Base-by-base conservation (phyloP, 2,329 filamentous ascomycete species). In the Colletotrichum acutatum region DNA sequence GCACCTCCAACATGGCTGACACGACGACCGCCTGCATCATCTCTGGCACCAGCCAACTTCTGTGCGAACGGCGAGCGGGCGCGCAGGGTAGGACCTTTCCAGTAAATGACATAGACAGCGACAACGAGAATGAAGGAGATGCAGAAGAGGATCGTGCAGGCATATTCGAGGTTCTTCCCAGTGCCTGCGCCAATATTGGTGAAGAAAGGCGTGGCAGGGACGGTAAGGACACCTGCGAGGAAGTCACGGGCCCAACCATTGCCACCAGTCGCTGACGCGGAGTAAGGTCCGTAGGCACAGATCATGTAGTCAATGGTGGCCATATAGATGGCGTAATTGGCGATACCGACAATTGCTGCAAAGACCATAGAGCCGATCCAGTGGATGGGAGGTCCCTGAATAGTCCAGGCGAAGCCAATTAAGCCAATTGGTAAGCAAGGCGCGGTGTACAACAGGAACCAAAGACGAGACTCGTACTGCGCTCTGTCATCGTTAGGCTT, bases 261-360 rank as follows among this genome's bases (percentile, higher is more conserved):
- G 24, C 93, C 93, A 53, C 93, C 93, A 0, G 93, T 94, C 0
- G 93, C 93, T 0, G 92, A 94, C 1, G 93, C 92, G 2, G 92
- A 90, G 79, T 94, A 94, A 0, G 90, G 90, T 0, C 93, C 93
- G 77, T 94, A 94, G 0, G 92, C 91, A 71, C 90, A 91, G 46
- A 94, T 89, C 89, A 94, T 94, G 83, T 95, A 95, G 80, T 95
- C 91, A 75, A 94, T 93, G 1, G 92, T 93, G 1, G 92, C 91
- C 90, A 93, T 93, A 83, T 94, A 94, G 71, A 94, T 93, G 42
- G 89, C 84, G 52, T 92, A 93, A 78, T 95, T 95, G 68, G 92
- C 92, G 64, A 95, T 91, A 26, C 92, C 93, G 63, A 95, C 90
- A 57, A 93, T 84, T 19, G 86, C 86, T 1, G 88, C 86, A 75